phyloP scores from a whole-genome alignment of 169 alveolate genomes.

The Cryptosporidium tyzzeri region DNA sequence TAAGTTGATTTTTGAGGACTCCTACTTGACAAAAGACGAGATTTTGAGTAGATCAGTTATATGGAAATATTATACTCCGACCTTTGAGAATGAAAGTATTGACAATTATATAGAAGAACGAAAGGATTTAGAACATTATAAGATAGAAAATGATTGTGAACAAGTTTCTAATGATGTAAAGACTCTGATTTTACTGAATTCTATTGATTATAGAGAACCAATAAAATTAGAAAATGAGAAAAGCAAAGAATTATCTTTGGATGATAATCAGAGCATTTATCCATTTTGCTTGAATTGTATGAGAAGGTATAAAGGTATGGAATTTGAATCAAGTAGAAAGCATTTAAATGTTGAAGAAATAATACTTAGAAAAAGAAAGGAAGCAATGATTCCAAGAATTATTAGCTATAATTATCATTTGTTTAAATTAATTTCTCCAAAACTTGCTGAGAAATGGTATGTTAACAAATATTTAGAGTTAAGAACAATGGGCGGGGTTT shows the following conservation, averaged over 20 bases:
- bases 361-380: constrained; percentile 29
- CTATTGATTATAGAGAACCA: constrained; percentile 34
- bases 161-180: background rate
- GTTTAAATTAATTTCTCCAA: constrained; percentile 23
- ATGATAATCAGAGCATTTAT: background rate
- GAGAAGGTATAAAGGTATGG: background rate
- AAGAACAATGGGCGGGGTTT: constrained; percentile 34
- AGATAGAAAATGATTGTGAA: background rate
- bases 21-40: constrained; percentile 45
- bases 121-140: background rate
- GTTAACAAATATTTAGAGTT: constrained; percentile 5
- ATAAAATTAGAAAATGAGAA: background rate
- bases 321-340: background rate
- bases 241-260: background rate
- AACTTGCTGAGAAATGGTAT: constrained; percentile 56
- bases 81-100: constrained; percentile 25
- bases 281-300: constrained; percentile 15
- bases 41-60: constrained; percentile 51
- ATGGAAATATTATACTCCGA: constrained; percentile 65
- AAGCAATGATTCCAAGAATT: background rate
- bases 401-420: constrained; percentile 21
- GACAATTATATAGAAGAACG: constrained; percentile 21
- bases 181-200: background rate
- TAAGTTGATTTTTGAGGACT: constrained; percentile 24
- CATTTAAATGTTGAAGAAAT: background rate